Evolutionary conservation across 495 filamentous ascomycete species (phyloP), one percentile per base, ranked within the genome.

Genomic region (Trichoderma parareesei): DNA sequence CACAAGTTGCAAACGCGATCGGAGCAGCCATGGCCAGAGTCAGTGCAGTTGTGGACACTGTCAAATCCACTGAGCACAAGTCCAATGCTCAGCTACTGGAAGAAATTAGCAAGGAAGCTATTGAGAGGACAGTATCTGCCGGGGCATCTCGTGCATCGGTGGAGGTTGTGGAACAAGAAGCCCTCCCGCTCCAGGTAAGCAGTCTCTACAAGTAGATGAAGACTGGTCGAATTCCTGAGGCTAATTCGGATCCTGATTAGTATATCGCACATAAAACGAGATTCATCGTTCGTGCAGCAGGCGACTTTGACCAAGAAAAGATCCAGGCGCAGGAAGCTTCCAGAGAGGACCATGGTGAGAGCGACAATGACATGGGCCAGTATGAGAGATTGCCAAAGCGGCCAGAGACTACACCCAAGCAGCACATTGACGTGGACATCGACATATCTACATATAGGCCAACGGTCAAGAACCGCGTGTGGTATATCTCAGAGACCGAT

Each of bases 401-500:
- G 3, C 38, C 68, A 8, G 38, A 68, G n/a, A 64, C 64, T 27
- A 68, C 60, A 33, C 35, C 65, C 20, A 68, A 67, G 13, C 46
- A 37, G n/a, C 63, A 69, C 10, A 27, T 61, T 5, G 63, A 66
- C 42, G 48, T 62, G 10, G 71, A 73, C 2, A 48, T 82, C 1
- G 77, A 86, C 57, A 75, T 84, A 16, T 66, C 72, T 5, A 75
- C 69, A 1, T 87, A 87, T 68, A 75, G 67, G 40, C 85, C 85
- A 0, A 72, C 69, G 8, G 78, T 86, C 16, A 71, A 69, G 62
- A 74, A 80, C 20, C 79, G 81, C 43, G 71, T 82, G 48, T 86
- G 84, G 85, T 76, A 81, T 72, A 65, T 87, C 64, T 75, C 74
- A 44, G 75, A 83, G 55, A 82, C 79, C 0, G 85, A 88, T 70